A percentile compares a stretch with the other conserved stretches of the same genome.
Conservation (phyloP, 768 basidiomycete species). For the Pulveroboletus frians region DNA sequence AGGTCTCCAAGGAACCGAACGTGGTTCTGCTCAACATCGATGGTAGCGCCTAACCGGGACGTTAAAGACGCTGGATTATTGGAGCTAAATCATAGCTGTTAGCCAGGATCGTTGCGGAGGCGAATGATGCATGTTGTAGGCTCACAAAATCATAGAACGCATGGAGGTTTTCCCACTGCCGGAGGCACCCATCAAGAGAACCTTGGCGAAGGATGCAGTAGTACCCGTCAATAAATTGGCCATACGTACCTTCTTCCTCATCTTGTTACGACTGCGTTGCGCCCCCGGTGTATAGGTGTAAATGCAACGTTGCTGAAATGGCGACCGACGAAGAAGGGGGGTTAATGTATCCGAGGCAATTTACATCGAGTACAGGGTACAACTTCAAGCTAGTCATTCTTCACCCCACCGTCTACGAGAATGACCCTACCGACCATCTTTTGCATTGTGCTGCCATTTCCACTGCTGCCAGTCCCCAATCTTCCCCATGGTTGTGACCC, state of each 20-base stretch:
- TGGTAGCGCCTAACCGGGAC: conserved; percentile 88
- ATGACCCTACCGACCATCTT: conserved; percentile 68
- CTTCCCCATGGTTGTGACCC: conserved; percentile 97
- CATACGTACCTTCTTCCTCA: conserved; percentile 31
- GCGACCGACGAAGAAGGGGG: background rate
- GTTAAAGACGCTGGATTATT: conserved; percentile 94
- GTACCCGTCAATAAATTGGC: background rate
- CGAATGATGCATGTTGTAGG: conserved; percentile 6
- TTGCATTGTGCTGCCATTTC: conserved; percentile 76
- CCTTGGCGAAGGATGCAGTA: conserved; percentile 41
- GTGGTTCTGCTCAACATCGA: conserved; percentile 97
- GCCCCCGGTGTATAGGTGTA: background rate
- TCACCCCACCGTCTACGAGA: conserved; percentile 26
- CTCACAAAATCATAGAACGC: conserved; percentile 98
- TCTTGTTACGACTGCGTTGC: conserved; percentile 1
- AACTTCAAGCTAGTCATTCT: conserved; percentile 2
- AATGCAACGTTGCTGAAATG: background rate
- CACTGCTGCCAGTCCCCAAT: conserved; percentile 95
- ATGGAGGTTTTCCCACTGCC: conserved; percentile 96
- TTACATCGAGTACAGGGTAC: conserved; percentile 2
- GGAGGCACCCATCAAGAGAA: conserved; percentile 96
- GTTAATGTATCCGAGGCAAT: background rate
- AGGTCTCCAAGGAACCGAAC: conserved; percentile 96
- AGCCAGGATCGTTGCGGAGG: conserved; percentile 4
- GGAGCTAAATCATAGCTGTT: conserved; percentile 47